Percentiles rank a stretch among this genome's conserved stretches.
Evolutionary conservation across 208 protist genomes (phyloP).

Genomic region (Leishmania turanica): DNA sequence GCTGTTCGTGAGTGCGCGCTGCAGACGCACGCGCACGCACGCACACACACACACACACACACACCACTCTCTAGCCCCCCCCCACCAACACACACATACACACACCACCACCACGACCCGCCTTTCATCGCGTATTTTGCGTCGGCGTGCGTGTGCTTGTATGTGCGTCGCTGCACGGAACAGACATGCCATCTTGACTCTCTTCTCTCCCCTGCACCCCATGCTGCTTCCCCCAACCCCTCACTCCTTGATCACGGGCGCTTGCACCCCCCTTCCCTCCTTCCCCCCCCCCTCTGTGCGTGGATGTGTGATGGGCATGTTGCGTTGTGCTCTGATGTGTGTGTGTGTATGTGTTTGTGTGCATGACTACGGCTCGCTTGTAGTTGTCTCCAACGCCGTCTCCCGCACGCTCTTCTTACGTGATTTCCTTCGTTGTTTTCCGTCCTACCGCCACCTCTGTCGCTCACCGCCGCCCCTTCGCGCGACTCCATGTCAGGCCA

Average conservation of each 20-base stretch:
- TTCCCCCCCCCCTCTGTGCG: not conserved
- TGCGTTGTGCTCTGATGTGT: not conserved
- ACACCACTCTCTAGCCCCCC: too few species aligned
- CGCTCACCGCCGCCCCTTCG: not conserved
- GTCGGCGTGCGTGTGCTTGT: not conserved
- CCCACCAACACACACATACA: not conserved
- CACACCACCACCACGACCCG: too few species aligned
- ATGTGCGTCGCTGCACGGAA: not conserved
- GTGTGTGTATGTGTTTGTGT: conserved; percentile 7
- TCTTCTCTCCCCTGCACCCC: not conserved
- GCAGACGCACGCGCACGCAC: too few species aligned
- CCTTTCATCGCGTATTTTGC: not conserved
- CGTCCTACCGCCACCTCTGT: not conserved
- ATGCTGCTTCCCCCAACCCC: not conserved
- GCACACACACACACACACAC: not conserved
- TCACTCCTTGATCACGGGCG: not conserved
- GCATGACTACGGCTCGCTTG: conserved; percentile 6
- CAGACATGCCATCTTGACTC: not conserved
- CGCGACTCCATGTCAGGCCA: conserved; percentile 37
- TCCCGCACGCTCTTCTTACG: conserved; percentile 22
- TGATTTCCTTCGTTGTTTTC: conserved; percentile 10
- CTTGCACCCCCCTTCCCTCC: too few species aligned
- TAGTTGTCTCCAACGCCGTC: conserved; percentile 2
- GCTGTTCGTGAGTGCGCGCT: not conserved
- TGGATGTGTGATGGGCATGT: not conserved